Evolutionary conservation across 148 eudicot species (phyloP).

Genomic region (Gaultheria prostrata): DNA sequence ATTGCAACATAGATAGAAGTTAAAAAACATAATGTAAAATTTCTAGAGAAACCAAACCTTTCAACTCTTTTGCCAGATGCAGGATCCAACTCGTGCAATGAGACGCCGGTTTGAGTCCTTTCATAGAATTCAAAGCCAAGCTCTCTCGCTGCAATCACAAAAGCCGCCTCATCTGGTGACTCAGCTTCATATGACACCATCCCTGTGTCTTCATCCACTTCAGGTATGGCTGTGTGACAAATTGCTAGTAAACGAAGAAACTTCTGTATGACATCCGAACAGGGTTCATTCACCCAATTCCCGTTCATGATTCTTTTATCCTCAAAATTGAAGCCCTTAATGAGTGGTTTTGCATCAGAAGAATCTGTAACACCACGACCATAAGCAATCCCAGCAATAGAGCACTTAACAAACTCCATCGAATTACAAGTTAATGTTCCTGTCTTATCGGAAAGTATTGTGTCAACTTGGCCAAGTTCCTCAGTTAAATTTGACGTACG

Average conservation of each 20-base stretch:
- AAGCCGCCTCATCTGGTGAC: slow-evolving; percentile 95
- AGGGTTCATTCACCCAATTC: slow-evolving; percentile 70
- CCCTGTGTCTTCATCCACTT: slow-evolving; percentile 66
- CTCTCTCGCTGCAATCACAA: slow-evolving; percentile 89
- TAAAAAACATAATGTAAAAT: background rate
- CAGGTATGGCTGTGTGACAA: slow-evolving; percentile 89
- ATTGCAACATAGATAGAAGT: background rate
- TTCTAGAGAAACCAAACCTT: slow-evolving; percentile 41
- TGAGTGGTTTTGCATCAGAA: slow-evolving; percentile 23
- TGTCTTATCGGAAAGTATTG: slow-evolving; percentile 91
- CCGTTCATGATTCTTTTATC: slow-evolving; percentile 77
- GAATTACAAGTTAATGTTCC: slow-evolving; percentile 94
- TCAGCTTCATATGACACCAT: slow-evolving; percentile 83
- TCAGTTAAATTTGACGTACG: slow-evolving; percentile 91
- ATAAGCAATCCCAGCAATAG: slow-evolving; percentile 82
- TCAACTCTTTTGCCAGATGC: slow-evolving; percentile 49
- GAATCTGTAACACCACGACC: slow-evolving; percentile 57
- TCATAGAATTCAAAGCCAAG: slow-evolving; percentile 81
- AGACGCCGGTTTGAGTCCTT: slow-evolving; percentile 78
- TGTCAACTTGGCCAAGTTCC: slow-evolving; percentile 93
- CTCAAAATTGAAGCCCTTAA: slow-evolving; percentile 83
- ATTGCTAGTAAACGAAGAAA: slow-evolving; percentile 66
- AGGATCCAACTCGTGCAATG: slow-evolving; percentile 68
- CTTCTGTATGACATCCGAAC: slow-evolving; percentile 55
- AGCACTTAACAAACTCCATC: slow-evolving; percentile 93